Percentiles rank a stretch among this genome's conserved stretches.
phyloP scores from a whole-genome alignment of 192 early-diverging fungal species.

The Coemansia interrupta region DNA sequence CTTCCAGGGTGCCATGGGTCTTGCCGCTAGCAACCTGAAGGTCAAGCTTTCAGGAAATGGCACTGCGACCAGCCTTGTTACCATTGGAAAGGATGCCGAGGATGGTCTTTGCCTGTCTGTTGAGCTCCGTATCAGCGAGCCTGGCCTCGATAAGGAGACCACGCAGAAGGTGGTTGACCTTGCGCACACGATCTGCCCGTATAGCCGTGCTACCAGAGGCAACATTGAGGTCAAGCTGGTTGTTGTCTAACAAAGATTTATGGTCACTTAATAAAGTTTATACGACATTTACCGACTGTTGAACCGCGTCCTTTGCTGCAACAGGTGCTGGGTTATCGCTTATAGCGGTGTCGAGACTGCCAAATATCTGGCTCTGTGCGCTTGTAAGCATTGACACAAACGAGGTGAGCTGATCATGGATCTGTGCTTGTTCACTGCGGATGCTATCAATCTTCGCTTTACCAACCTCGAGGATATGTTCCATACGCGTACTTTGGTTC shows the following conservation, averaged over 20 bases:
- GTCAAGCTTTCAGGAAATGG: constrained; percentile 46
- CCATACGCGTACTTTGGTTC: constrained; percentile 42
- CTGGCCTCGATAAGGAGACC: constrained; percentile 47
- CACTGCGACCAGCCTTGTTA: constrained; percentile 50
- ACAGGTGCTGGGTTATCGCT: too few species aligned
- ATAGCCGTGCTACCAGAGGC: constrained; percentile 51
- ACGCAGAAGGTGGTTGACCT: constrained; percentile 48
- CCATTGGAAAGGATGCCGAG: constrained; percentile 54
- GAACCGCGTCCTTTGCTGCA: too few species aligned
- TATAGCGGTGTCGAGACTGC: neutral
- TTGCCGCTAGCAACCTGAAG: constrained; percentile 48
- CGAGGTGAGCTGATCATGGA: constrained; percentile 30
- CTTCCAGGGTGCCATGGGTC: constrained; percentile 59
- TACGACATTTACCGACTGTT: too few species aligned
- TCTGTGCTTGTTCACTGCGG: constrained; percentile 24
- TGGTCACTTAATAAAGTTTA: too few species aligned
- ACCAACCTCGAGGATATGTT: constrained; percentile 27
- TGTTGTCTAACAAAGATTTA: constrained; percentile 26
- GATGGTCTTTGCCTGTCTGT: constrained; percentile 55
- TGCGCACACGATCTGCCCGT: constrained; percentile 58
- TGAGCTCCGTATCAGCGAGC: constrained; percentile 51
- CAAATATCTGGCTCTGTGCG: constrained; percentile 43
- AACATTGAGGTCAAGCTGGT: constrained; percentile 57
- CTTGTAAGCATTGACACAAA: constrained; percentile 43
- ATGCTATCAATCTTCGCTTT: constrained; percentile 30